Conservation (phyloP, 1,284 basidiomycete genomes). For the Microbotryum lychnidis-dioicae region DNA sequence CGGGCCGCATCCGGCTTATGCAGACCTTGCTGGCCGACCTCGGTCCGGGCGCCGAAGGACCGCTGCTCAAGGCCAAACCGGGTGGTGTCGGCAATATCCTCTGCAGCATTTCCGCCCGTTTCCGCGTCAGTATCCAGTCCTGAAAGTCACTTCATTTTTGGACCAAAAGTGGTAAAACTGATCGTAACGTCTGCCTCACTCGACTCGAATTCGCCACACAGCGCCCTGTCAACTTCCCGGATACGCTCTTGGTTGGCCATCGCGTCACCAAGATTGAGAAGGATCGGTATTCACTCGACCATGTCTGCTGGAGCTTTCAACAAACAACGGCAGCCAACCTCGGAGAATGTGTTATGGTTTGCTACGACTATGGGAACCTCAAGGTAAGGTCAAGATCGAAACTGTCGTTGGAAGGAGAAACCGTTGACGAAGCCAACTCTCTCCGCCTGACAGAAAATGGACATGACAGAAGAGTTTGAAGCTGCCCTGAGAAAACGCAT, state of each 20-base stretch:
- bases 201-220: background rate
- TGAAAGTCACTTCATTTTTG: no score
- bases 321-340: background rate
- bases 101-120: background rate
- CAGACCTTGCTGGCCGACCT: background rate
- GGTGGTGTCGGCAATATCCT: background rate
- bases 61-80: background rate
- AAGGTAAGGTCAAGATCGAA: background rate
- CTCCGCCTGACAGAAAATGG: background rate
- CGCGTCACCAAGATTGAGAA: background rate
- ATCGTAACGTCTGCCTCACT: no score
- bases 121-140: background rate
- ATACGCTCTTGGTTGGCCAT: background rate
- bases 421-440: background rate
- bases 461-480: conserved; percentile 1
- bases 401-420: no score
- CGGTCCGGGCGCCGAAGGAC: background rate
- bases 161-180: no score
- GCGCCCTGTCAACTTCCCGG: conserved; percentile 2
- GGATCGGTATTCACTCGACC: background rate
- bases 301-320: background rate
- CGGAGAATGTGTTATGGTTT: background rate
- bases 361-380: background rate
- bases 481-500: background rate
- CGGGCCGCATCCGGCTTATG: background rate